Conservation (phyloP, 108 stramenopile species). For the Cyclotella cryptica region DNA sequence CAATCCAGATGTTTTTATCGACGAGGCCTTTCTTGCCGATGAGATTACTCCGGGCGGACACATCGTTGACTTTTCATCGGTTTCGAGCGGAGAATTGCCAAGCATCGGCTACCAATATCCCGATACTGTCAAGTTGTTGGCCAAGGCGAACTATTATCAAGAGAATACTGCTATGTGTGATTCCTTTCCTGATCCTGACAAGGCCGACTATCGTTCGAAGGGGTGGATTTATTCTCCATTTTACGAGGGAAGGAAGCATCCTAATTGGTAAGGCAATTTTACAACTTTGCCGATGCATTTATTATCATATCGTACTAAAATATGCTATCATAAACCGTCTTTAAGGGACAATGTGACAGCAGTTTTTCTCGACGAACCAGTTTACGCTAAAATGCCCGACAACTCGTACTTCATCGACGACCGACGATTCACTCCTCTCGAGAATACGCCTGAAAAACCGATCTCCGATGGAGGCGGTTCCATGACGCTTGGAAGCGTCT, state of each 20-base stretch:
- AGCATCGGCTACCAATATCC: neutral
- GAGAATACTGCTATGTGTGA: neutral
- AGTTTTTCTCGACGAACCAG: conserved; percentile 8
- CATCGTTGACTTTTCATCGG: conserved; percentile 1
- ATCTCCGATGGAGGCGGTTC: conserved; percentile 28
- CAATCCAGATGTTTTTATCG: conserved; percentile 23
- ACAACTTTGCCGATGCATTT: no score
- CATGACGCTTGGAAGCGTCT: conserved; percentile 19
- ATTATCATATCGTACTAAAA: no score
- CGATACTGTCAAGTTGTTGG: conserved; percentile 6
- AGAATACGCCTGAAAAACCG: conserved; percentile 27
- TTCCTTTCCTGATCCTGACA: conserved; percentile 18
- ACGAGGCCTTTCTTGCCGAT: conserved; percentile 4
- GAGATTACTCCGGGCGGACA: conserved; percentile 2
- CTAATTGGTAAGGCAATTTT: conserved; percentile 19
- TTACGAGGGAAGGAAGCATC: conserved; percentile 27
- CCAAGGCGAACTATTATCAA: neutral
- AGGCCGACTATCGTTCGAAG: neutral
- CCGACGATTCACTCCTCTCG: conserved; percentile 5
- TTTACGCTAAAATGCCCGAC: conserved; percentile 14
- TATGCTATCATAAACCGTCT: neutral
- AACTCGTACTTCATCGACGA: conserved; percentile 23
- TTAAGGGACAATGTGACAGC: neutral
- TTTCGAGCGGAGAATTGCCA: neutral
- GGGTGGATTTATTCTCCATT: conserved; percentile 24